Base-by-base conservation (phyloP, 768 basidiomycete species). In the Termitomyces sp. region DNA sequence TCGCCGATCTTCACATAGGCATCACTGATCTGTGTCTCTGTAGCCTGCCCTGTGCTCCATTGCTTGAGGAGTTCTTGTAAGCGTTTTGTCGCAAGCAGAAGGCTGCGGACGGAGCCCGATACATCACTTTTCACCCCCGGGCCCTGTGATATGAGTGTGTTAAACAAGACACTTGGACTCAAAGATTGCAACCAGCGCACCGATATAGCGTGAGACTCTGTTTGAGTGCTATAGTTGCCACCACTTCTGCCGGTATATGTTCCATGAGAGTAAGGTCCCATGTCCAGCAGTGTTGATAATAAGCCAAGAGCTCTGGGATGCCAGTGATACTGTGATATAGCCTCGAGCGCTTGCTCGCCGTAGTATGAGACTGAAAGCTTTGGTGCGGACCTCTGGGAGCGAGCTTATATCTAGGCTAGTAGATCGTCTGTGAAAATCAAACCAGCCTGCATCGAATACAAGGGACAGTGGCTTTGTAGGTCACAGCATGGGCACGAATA, bases 1-100 rank as follows among this genome's bases (percentile, higher is more conserved):
- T 91, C 89, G 48, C 94, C 94, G 12, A 97, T 83, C 66, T 86
- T 83, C 57, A 98, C 91, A 72, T 94, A 98, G 56, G 91, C 83
- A 71, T 96, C 87, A 79, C 91, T 93, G 68, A 98, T 93, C 70
- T 92, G 79, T 20, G 74, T 76, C 57, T 93, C 89, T 1, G 81
- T 74, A 2, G 85, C 85, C 51, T 82, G 76, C 4, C 80, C 77
- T 1, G 74, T 64, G 52, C 86, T 83, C 94, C 94, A 96, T 63
- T 81, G 81, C 32, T 76, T 79, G 52, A 96, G 81, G 1, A 82
- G 75, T 17, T 91, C 86, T 67, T 96, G 87, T n/a, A 98, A 84
- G 60, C 84, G 82, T 67, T 90, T 91, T 29, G 94, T 96, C 45
- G 91, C 86, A 2, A 87, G 81, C 25, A 98, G 84, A 32, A 98